Percentiles rank a stretch among this genome's conserved stretches.
These are phyloP conservation scores for Backusella westeae DNA, from an alignment of 192 early-diverging fungal species.

Conservation along the genomic window DNA sequence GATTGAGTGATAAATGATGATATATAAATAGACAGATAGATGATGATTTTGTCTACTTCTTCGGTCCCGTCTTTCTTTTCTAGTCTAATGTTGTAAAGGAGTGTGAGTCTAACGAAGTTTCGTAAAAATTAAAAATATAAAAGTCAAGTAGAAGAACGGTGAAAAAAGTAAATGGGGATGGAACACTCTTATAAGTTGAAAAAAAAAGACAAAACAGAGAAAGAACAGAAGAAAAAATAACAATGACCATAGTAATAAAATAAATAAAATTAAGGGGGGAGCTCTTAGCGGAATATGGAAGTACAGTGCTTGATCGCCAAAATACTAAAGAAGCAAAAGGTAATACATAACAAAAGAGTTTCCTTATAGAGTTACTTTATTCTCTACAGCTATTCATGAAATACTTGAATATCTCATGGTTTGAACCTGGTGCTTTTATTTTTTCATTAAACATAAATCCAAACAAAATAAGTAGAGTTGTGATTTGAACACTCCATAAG, in stretches of 20 bases:
- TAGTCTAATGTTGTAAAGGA: constrained; percentile 15
- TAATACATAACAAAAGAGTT: neutral
- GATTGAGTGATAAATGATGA: neutral
- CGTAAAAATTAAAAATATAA: neutral
- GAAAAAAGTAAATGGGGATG: neutral
- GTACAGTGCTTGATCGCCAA: neutral
- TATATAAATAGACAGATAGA: neutral
- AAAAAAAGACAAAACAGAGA: neutral
- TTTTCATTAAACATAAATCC: neutral
- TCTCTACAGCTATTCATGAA: neutral
- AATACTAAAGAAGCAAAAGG: neutral
- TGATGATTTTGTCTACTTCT: neutral
- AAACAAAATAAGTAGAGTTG: neutral
- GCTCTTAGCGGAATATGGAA: neutral
- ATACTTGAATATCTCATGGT: neutral
- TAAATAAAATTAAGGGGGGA: neutral
- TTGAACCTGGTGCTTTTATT: neutral
- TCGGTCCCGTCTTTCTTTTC: neutral
- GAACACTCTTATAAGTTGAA: neutral
- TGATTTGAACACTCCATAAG: neutral
- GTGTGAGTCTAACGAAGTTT: constrained; percentile 4
- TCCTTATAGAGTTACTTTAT: neutral
- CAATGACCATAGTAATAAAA: constrained; percentile 2
- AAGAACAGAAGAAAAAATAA: neutral
- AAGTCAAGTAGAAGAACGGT: neutral